These are phyloP conservation scores for Straminergon stramineum DNA, from an alignment of 225 moss, liverwort and hornwort species.

Conservation along the genomic window DNA sequence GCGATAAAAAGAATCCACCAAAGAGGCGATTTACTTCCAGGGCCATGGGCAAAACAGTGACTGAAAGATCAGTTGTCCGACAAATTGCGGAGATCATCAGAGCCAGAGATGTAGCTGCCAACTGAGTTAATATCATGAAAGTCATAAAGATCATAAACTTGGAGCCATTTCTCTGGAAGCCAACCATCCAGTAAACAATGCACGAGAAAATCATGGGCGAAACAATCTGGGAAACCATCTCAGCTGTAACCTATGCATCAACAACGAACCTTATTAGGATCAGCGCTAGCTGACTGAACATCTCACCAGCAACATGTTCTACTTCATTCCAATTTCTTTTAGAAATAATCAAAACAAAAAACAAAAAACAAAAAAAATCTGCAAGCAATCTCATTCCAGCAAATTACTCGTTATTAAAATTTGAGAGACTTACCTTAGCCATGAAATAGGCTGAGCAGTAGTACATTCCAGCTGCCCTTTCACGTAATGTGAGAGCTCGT, in stretches of 20 bases:
- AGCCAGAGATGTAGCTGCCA: conserved; percentile 75
- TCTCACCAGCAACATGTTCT: neutral
- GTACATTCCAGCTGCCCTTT: conserved; percentile 90
- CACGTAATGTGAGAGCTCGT: conserved; percentile 64
- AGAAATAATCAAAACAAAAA: no score
- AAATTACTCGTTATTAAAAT: neutral
- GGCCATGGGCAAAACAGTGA: conserved; percentile 73
- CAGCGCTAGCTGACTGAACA: neutral
- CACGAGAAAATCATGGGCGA: conserved; percentile 74
- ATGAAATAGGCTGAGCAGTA: conserved; percentile 87
- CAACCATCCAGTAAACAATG: conserved; percentile 93
- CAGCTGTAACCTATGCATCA: conserved; percentile 63
- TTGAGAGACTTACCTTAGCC: conserved; percentile 50
- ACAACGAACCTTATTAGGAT: conserved; percentile 13
- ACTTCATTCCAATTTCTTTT: neutral
- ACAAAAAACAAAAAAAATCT: neutral
- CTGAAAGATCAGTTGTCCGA: conserved; percentile 72
- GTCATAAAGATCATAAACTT: conserved; percentile 79
- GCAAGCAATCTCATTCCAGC: neutral
- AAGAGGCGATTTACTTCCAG: conserved; percentile 76
- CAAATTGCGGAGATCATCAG: conserved; percentile 79
- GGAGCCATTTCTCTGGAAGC: conserved; percentile 51
- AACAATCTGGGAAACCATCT: conserved; percentile 63
- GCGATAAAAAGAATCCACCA: conserved; percentile 72
- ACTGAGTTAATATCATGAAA: conserved; percentile 82